Evolutionary conservation across 2,329 filamentous ascomycete species (phyloP).

Genomic region (Colletotrichum agaves): DNA sequence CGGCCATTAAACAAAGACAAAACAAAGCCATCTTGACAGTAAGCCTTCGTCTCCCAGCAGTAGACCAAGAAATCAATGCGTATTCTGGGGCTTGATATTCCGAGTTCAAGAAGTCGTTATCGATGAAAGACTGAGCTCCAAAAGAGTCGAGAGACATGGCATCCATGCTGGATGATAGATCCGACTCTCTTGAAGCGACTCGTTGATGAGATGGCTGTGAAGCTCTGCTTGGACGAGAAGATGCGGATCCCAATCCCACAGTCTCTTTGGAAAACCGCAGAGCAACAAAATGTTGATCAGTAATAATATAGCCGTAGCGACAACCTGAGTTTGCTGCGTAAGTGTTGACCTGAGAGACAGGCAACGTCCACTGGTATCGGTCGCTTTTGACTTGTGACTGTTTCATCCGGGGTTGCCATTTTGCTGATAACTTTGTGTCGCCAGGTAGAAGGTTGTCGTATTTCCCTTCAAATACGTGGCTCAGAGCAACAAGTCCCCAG

Average conservation of each 20-base stretch:
- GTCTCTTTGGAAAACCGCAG: background rate
- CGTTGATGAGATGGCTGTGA: background rate
- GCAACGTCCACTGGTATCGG: background rate
- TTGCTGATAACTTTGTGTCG: background rate
- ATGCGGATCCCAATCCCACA: background rate
- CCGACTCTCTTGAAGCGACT: background rate
- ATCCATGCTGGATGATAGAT: background rate
- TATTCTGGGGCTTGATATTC: background rate
- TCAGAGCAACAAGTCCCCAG: background rate
- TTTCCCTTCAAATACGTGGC: background rate
- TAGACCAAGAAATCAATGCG: background rate
- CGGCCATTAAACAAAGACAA: background rate
- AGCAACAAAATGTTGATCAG: background rate
- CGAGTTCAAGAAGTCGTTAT: background rate
- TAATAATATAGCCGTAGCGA: background rate
- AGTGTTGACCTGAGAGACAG: background rate
- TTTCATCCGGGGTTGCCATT: background rate
- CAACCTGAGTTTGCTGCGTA: background rate
- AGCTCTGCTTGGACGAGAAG: background rate
- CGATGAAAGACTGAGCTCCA: background rate
- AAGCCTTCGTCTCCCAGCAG: background rate
- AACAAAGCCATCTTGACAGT: background rate
- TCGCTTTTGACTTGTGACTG: background rate
- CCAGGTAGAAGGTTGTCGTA: background rate
- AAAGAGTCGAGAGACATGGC: background rate